Evolutionary conservation across 495 filamentous ascomycete species (phyloP), one percentile per base, ranked within the genome.

Genomic region (Jackrogersella multiformis): DNA sequence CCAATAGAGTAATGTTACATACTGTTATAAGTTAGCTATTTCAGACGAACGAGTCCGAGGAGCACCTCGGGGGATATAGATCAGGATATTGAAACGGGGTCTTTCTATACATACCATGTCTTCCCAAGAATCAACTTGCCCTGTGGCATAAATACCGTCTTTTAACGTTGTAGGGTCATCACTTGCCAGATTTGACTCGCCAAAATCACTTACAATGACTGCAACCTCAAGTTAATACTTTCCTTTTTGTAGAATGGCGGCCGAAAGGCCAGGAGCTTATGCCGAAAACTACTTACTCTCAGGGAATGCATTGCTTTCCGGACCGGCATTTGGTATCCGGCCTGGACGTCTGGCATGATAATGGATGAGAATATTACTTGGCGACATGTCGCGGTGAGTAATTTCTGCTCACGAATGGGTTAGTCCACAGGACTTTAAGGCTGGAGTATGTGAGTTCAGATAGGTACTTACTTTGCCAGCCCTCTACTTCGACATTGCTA

Each of bases 201-300:
- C 56, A 41, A 51, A 41, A 42, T 60, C 44, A 20, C 56, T 34
- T 28, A 41, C n/a, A 51, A 60, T 16, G 23, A 60, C 56, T 60
- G 51, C 20, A 28, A 49, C 13, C 8, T 51, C 44, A 13, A 32
- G 32, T 60, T 30, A 60, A 44, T 38, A 51, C 23, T 60, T 51
- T 26, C 13, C 21, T 42, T 32, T n/a, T 38, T 23, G 15, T 34
- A 20, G 7, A 57, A 5, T 35, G 13, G 21, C 26, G 26, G 26
- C 16, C 18, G 6, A 6, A n/a, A n/a, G n/a, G n/a, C n/a, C n/a
- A n/a, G n/a, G n/a, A n/a, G n/a, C n/a, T n/a, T n/a, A n/a, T n/a
- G n/a, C n/a, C n/a, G n/a, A n/a, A n/a, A n/a, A n/a, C n/a, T 34
- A 52, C 57, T 61, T 61, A 61, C 57, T 26, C n/a, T 61, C 57